phyloP scores from a whole-genome alignment of 1,284 basidiomycete genomes.

The Gymnopus androsaceus region DNA sequence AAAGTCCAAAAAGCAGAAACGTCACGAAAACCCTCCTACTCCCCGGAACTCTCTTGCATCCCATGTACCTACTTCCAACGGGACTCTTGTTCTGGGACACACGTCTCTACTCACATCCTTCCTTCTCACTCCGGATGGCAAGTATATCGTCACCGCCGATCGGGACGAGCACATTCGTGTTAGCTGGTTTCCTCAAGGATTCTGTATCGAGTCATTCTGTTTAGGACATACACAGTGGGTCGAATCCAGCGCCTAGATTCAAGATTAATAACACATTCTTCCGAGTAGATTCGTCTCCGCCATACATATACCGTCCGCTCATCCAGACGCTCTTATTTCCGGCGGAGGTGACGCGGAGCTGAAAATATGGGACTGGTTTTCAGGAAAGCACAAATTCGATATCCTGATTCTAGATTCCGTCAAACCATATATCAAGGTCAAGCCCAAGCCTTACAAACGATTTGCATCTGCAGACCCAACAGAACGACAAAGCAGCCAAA shows the following conservation, averaged over 20 bases:
- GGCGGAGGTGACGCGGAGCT: constrained; percentile 85
- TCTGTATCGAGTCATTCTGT: constrained; percentile 82
- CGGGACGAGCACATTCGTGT: constrained; percentile 92
- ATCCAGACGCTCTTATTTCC: constrained; percentile 62
- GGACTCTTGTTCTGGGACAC: constrained; percentile 81
- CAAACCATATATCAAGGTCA: constrained; percentile 64
- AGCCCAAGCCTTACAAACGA: constrained; percentile 36
- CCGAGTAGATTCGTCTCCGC: constrained; percentile 79
- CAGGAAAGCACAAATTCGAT: constrained; percentile 53
- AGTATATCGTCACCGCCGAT: constrained; percentile 83
- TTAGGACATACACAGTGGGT: constrained; percentile 81
- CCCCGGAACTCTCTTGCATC: constrained; percentile 48
- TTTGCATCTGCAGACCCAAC: constrained; percentile 35
- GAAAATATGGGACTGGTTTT: constrained; percentile 81
- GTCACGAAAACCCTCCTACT: constrained; percentile 22
- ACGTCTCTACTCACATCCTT: constrained; percentile 80
- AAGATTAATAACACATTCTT: not conserved
- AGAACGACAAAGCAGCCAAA: constrained; percentile 14
- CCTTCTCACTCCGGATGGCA: constrained; percentile 66
- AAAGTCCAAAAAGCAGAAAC: constrained; percentile 31
- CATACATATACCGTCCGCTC: constrained; percentile 64
- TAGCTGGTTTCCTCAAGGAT: constrained; percentile 86
- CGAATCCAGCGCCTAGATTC: constrained; percentile 3
- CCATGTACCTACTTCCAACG: constrained; percentile 74
- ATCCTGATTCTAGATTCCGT: constrained; percentile 59